Base-by-base conservation (phyloP, 2,329 filamentous ascomycete genomes). In the Ascocoryne sarcoides region DNA sequence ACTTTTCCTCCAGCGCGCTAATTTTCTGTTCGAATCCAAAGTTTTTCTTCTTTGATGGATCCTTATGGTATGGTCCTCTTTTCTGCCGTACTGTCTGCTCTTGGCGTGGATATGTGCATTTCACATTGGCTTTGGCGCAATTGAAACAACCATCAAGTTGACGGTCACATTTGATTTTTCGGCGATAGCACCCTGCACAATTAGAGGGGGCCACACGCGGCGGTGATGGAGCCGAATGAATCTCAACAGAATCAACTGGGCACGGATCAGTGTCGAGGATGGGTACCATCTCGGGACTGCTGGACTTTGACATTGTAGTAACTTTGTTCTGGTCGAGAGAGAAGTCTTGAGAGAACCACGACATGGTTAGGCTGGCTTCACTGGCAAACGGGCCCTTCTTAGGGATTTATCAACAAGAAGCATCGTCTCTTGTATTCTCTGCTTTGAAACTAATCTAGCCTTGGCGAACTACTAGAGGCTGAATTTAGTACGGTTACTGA, bases 111-210 rank as follows among this genome's bases (percentile, higher is more conserved):
- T 26, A 26, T 7, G 23, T 26, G 23, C 23, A 26, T 26, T 26
- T 26, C 7, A 26, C 23, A 26, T 7, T 7, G 12, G 7, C 12
- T 12, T 26, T 26, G 23, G 23, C 7, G 12, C 23, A 26, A 26
- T 26, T 26, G 12, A 26, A 12, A 12, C 23, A 26, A 12, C 23
- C 23, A 12, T 26, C 23, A 12, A 26, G 23, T 26, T 5, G 32
- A 9, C 32, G 15, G 19, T 35, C 32, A 10, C 32, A 35, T 35
- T 35, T 35, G 18, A 35, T 35, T 35, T 35, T 20, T 8, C 32
- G 15, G 15, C 31, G 32, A 19, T 17, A 19, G n/a, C 32, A 35
- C 15, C 19, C 32, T 10, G 19, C 15, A 10, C 32, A 35, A 20
- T 26, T 26, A 12, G 23, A 26, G 23, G 23, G 23, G 7, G 23